phyloP scores from a whole-genome alignment of 768 basidiomycete species.

The Suillus hirtellus region DNA sequence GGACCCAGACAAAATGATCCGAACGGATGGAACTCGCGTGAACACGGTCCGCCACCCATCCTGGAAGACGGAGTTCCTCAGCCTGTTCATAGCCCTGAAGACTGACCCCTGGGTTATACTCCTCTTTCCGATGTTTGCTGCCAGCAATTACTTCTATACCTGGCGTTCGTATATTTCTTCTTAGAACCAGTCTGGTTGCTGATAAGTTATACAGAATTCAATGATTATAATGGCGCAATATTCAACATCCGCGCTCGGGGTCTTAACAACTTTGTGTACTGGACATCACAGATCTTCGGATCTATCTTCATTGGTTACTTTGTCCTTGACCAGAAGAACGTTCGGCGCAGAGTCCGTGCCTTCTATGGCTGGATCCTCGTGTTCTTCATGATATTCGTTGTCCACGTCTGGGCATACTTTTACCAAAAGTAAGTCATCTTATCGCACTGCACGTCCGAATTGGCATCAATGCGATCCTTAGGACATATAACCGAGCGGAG shows the following conservation, averaged over 20 bases:
- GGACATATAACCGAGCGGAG: conserved; percentile 56
- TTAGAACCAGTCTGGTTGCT: not conserved
- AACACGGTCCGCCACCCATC: conserved; percentile 61
- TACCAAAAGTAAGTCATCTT: conserved; percentile 61
- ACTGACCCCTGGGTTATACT: conserved; percentile 73
- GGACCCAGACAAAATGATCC: conserved; percentile 70
- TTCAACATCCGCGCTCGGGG: conserved; percentile 82
- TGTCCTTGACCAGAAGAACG: conserved; percentile 58
- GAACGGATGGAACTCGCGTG: conserved; percentile 73
- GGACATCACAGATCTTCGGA: conserved; percentile 76
- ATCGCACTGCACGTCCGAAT: not conserved
- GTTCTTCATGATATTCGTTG: conserved; percentile 61
- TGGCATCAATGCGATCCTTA: conserved; percentile 14
- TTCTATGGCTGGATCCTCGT: conserved; percentile 70
- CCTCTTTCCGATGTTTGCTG: conserved; percentile 84
- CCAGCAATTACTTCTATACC: conserved; percentile 83
- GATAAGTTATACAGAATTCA: conserved; percentile 58
- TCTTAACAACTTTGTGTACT: conserved; percentile 79
- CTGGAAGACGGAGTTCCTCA: conserved; percentile 73
- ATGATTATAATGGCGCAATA: conserved; percentile 73
- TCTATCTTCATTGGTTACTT: conserved; percentile 66
- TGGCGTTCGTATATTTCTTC: conserved; percentile 57
- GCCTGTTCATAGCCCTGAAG: conserved; percentile 64
- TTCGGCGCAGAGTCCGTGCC: conserved; percentile 67
- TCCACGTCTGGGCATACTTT: conserved; percentile 78